phyloP scores from a whole-genome alignment of 2,329 filamentous ascomycete genomes.

The Exophiala bonariae region DNA sequence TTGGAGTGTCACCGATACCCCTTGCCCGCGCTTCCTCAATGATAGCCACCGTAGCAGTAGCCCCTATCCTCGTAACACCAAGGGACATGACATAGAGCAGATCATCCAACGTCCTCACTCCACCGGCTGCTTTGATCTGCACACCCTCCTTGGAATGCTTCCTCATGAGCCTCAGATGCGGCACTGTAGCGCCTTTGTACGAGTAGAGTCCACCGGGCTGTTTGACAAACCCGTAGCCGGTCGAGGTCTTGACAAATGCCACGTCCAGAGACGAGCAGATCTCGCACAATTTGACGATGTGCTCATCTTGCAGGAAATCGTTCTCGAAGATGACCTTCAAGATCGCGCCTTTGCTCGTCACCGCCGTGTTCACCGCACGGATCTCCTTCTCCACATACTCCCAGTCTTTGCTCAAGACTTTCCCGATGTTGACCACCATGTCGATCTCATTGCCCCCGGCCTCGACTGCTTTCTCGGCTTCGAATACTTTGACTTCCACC shows the following conservation, averaged over 20 bases:
- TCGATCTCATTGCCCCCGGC: constrained; percentile 58
- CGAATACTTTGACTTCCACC: constrained; percentile 54
- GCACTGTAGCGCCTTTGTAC: constrained; percentile 55
- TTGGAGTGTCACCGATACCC: constrained; percentile 45
- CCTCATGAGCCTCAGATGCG: constrained; percentile 57
- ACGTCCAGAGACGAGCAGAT: constrained; percentile 55
- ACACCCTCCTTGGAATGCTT: constrained; percentile 44
- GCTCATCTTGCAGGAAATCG: constrained; percentile 52
- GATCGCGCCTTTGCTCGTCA: constrained; percentile 40
- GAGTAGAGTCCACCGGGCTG: constrained; percentile 51
- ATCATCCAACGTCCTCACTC: constrained; percentile 58
- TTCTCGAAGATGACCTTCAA: constrained; percentile 66
- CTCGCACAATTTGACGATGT: constrained; percentile 55
- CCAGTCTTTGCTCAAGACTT: constrained; percentile 58
- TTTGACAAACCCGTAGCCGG: constrained; percentile 63
- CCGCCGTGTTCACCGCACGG: constrained; percentile 49
- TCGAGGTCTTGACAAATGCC: constrained; percentile 62
- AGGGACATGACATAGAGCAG: constrained; percentile 55
- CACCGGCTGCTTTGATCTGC: constrained; percentile 60
- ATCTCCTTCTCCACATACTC: constrained; percentile 57
- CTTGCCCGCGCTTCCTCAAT: constrained; percentile 55
- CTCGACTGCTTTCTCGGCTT: constrained; percentile 50
- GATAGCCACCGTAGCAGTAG: constrained; percentile 56
- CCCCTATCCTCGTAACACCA: constrained; percentile 57
- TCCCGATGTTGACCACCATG: constrained; percentile 63